Percentiles rank a stretch among this genome's conserved stretches.
Evolutionary conservation across 2,329 filamentous ascomycete genomes (phyloP).

Genomic region (Botrytis byssoidea): DNA sequence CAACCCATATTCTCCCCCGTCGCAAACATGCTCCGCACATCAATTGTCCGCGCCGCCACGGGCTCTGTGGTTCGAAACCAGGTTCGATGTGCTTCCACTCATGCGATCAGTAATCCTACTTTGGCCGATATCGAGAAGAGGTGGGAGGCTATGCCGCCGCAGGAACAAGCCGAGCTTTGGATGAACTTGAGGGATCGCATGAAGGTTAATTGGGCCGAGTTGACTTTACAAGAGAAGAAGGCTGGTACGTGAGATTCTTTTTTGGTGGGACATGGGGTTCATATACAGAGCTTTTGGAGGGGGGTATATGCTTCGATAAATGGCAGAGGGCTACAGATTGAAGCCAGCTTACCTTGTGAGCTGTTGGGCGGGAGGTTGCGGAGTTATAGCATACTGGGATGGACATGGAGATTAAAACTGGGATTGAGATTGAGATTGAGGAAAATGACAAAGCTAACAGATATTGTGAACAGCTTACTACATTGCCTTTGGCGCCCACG

Average conservation of each 20-base stretch:
- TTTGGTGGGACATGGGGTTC: background rate
- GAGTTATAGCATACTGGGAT: background rate
- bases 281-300: background rate
- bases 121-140: constrained; percentile 98
- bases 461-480: constrained; percentile 73
- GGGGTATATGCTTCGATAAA: background rate
- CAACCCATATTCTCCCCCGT: background rate
- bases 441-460: background rate
- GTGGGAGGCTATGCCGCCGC: constrained; percentile 96
- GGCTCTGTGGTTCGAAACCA: constrained; percentile 16
- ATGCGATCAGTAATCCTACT: constrained; percentile 96
- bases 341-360: background rate
- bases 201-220: constrained; percentile 95
- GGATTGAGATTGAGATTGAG: background rate
- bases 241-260: constrained; percentile 66
- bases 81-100: constrained; percentile 48
- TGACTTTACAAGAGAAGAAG: constrained; percentile 98
- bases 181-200: constrained; percentile 97
- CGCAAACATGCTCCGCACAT: constrained; percentile 28
- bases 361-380: background rate
- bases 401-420: background rate
- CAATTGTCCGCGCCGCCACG: constrained; percentile 22
- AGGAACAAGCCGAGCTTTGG: constrained; percentile 99
- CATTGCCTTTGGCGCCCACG: constrained; percentile 97
- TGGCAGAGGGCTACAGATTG: background rate